Conservation (phyloP, 75 land plant species). For the Chamaecyparis obtusa region DNA sequence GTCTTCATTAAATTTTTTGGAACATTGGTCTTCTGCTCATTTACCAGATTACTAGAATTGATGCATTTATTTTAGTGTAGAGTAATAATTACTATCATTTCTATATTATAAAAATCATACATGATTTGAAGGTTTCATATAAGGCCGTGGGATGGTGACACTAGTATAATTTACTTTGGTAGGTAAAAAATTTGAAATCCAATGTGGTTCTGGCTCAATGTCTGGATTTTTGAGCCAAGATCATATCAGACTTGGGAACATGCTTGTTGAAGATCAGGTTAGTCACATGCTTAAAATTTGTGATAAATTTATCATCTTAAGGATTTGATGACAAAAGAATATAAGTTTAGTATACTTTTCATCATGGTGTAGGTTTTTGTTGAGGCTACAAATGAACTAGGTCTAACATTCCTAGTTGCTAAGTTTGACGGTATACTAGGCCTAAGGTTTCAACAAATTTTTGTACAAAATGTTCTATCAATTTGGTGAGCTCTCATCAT, state of each 20-base stretch:
- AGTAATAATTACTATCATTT: no score
- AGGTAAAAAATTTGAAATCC: constrained; percentile 66
- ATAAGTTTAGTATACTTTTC: not conserved
- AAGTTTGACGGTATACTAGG: constrained; percentile 96
- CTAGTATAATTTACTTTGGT: constrained; percentile 9
- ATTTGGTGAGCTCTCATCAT: constrained; percentile 53
- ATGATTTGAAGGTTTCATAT: no score
- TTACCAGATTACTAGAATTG: not conserved
- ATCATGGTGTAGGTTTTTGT: constrained; percentile 60
- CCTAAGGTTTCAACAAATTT: constrained; percentile 84
- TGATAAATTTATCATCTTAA: not conserved
- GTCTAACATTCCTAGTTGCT: constrained; percentile 65
- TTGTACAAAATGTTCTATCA: constrained; percentile 66
- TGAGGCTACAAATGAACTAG: constrained; percentile 79
- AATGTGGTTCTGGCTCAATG: constrained; percentile 79
- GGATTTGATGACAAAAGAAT: not conserved
- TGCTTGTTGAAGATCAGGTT: constrained; percentile 72
- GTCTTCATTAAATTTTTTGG: not conserved
- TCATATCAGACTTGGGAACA: constrained; percentile 60
- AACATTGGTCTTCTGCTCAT: not conserved
- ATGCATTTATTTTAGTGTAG: not conserved
- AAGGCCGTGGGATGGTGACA: not conserved
- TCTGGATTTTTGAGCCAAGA: constrained; percentile 78
- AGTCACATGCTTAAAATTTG: not conserved
- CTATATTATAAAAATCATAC: no score